Evolutionary conservation across 805 yeast species (phyloP).

Genomic region (Candida rishiriensis): DNA sequence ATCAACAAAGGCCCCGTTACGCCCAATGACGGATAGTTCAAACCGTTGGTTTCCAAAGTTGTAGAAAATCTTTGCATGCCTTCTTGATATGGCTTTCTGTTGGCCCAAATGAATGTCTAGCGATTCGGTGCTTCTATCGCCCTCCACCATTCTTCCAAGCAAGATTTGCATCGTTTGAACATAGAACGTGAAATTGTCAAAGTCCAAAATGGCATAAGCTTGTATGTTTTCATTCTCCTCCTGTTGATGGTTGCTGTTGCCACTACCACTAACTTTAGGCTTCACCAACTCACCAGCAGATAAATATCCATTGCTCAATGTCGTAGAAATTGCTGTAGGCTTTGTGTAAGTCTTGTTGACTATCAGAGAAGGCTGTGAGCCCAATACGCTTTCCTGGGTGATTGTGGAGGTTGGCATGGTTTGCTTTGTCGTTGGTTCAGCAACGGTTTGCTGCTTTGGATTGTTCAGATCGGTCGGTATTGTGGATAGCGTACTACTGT

Average conservation of each 20-base stretch:
- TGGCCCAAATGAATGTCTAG: constrained; percentile 92
- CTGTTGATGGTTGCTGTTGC: no score
- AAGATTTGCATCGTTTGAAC: constrained; percentile 95
- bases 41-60: constrained; percentile 95
- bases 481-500: neutral
- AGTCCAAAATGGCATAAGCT: constrained; percentile 77
- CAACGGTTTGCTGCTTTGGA: no score
- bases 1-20: constrained; percentile 96
- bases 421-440: no score
- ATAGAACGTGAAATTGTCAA: constrained; percentile 88
- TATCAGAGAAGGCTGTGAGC: constrained; percentile 24
- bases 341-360: constrained; percentile 35
- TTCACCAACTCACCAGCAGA: no score
- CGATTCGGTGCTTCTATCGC: constrained; percentile 47
- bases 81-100: constrained; percentile 87
- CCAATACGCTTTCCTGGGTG: constrained; percentile 9
- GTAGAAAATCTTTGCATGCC: constrained; percentile 94
- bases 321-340: constrained; percentile 22
- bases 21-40: constrained; percentile 85
- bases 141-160: constrained; percentile 83
- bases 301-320: neutral
- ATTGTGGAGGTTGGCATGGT: neutral
- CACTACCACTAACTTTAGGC: no score
- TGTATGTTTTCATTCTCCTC: constrained; percentile 33
- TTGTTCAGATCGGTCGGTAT: neutral